Conservation (phyloP, 2,329 filamentous ascomycete species). For the Ophiostoma novo-ulmi region DNA sequence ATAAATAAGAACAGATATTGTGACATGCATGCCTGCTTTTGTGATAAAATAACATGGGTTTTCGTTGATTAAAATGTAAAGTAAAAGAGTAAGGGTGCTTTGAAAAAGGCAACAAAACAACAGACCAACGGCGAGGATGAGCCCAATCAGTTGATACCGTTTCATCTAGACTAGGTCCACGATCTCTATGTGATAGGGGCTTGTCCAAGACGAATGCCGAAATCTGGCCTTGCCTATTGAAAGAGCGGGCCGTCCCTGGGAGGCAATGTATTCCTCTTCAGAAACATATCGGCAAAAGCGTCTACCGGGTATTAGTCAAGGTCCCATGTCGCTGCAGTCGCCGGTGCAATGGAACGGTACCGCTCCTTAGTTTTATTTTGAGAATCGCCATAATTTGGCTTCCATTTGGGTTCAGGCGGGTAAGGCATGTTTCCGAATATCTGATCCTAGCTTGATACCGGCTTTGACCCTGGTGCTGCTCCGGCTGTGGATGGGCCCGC, state of each 20-base stretch:
- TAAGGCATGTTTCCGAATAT: not conserved
- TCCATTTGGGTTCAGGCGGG: not conserved
- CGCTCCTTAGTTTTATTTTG: not conserved
- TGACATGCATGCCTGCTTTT: not conserved
- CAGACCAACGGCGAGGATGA: not conserved
- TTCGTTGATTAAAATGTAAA: not conserved
- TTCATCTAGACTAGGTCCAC: not conserved
- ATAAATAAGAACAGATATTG: not conserved
- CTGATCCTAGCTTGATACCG: not conserved
- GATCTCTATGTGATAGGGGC: no score
- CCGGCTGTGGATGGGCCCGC: constrained; percentile 11
- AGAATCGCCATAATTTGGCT: not conserved
- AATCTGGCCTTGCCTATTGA: not conserved
- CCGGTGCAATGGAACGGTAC: not conserved
- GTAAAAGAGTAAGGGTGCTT: not conserved
- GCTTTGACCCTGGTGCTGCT: not conserved
- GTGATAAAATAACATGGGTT: not conserved
- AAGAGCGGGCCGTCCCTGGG: not conserved
- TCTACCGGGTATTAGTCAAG: not conserved
- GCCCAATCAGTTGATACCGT: no score
- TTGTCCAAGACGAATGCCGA: no score
- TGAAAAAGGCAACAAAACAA: not conserved
- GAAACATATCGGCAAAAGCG: not conserved
- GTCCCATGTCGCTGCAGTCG: not conserved
- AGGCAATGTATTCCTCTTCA: not conserved